Conservation (phyloP, 805 yeast genomes). For the Dipodascus geniculatus region DNA sequence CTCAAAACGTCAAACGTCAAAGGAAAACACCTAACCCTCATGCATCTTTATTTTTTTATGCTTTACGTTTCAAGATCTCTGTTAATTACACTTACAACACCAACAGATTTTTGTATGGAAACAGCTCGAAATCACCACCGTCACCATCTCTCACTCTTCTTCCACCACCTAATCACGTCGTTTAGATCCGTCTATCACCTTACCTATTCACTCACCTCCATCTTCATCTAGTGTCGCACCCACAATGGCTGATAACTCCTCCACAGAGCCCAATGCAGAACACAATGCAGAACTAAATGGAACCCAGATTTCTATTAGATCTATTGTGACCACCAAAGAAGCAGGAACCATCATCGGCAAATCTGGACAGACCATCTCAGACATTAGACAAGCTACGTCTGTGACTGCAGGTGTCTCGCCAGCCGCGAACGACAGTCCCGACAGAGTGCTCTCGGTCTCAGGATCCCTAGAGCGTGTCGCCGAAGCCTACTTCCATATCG, state of each 20-base stretch:
- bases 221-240: too few relatives aligned
- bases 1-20: neutral
- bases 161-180: neutral
- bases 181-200: neutral
- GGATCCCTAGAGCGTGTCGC: slow-evolving; percentile 64
- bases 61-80: neutral
- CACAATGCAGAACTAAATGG: neutral
- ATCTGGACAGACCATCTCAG: slow-evolving; percentile 66
- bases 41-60: too few relatives aligned
- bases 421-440: slow-evolving; percentile 67
- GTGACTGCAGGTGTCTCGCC: slow-evolving; percentile 84
- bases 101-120: neutral
- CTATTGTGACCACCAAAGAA: slow-evolving; percentile 71
- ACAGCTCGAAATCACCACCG: neutral
- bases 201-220: neutral
- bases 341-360: slow-evolving; percentile 90
- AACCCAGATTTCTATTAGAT: slow-evolving; percentile 28
- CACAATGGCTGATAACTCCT: neutral
- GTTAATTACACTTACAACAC: neutral
- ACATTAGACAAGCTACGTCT: slow-evolving; percentile 58
- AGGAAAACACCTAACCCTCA: neutral
- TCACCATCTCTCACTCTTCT: too few relatives aligned
- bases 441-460: slow-evolving; percentile 67
- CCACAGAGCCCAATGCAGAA: neutral
- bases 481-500: slow-evolving; percentile 55